Evolutionary conservation across 805 yeast species (phyloP).

Genomic region (Saccharomycopsis babjevae): DNA sequence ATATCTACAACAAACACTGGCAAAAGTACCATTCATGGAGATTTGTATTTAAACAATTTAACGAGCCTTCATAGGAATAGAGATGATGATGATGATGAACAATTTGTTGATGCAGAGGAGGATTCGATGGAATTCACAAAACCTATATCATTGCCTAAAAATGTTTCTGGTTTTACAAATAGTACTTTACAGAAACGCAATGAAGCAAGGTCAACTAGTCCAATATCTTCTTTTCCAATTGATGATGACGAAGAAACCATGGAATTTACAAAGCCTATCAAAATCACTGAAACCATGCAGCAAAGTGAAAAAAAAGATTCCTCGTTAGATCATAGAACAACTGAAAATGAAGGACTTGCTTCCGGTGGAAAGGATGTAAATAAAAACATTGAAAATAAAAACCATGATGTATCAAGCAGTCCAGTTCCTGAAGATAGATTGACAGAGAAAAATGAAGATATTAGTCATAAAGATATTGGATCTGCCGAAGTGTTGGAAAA

Average conservation of each 20-base stretch:
- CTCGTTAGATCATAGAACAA: no score
- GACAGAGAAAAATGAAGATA: not conserved
- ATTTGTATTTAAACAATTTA: no score
- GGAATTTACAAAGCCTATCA: constrained; percentile 24
- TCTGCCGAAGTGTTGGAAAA: not conserved
- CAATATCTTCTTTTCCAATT: not conserved
- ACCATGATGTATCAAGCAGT: not conserved
- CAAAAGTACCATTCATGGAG: not conserved
- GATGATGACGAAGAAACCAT: constrained; percentile 21
- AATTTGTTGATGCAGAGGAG: constrained; percentile 4
- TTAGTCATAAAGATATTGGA: not conserved
- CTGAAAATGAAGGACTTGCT: no score
- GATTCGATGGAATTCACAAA: constrained; percentile 17
- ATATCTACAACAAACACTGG: not conserved
- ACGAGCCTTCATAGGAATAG: not conserved
- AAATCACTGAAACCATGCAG: not conserved
- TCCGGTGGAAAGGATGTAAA: not conserved
- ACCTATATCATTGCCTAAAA: not conserved
- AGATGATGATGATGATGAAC: not conserved
- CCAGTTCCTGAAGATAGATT: not conserved
- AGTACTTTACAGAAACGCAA: not conserved
- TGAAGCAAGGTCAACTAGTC: not conserved
- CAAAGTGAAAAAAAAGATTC: not conserved
- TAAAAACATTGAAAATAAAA: not conserved
- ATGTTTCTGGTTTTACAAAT: not conserved